These are phyloP conservation scores for Rhodocollybia butyracea DNA, from an alignment of 768 basidiomycete genomes.

Conservation along the genomic window DNA sequence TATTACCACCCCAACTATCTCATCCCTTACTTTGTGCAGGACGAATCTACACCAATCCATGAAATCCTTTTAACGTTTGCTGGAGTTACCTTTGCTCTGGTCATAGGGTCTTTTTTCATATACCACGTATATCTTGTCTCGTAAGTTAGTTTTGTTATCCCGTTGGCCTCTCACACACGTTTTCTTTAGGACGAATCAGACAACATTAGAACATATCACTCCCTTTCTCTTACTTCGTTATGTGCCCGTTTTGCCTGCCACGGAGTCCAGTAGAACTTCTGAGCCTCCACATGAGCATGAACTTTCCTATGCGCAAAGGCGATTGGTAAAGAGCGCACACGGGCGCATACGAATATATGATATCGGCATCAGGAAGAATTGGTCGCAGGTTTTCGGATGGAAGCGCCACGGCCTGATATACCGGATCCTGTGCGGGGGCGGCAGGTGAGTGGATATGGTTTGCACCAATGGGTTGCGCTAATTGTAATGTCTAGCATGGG, in stretches of 20 bases:
- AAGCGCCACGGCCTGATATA: conserved; percentile 48
- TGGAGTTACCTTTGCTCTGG: conserved; percentile 56
- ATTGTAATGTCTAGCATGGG: conserved; percentile 41
- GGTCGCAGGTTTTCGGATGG: conserved; percentile 67
- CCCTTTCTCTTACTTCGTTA: conserved; percentile 73
- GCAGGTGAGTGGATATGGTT: conserved; percentile 38
- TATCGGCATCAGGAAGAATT: conserved; percentile 70
- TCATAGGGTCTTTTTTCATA: conserved; percentile 70
- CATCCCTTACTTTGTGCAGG: conserved; percentile 31
- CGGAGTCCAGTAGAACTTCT: conserved; percentile 46
- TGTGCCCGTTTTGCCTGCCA: conserved; percentile 58
- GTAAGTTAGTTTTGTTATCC: conserved; percentile 36
- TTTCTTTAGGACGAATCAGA: conserved; percentile 69
- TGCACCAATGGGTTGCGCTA: neutral
- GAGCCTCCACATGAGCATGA: conserved; percentile 73
- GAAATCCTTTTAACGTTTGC: conserved; percentile 61
- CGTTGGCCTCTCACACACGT: neutral
- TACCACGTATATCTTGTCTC: conserved; percentile 78
- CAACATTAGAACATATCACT: conserved; percentile 75
- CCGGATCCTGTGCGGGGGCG: conserved; percentile 59
- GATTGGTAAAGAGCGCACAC: conserved; percentile 63
- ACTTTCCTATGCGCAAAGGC: conserved; percentile 60
- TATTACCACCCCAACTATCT: neutral
- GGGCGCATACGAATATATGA: conserved; percentile 62
- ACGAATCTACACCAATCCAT: conserved; percentile 66